phyloP scores from a whole-genome alignment of 192 early-diverging fungal genomes.

The Mortierella antarctica region DNA sequence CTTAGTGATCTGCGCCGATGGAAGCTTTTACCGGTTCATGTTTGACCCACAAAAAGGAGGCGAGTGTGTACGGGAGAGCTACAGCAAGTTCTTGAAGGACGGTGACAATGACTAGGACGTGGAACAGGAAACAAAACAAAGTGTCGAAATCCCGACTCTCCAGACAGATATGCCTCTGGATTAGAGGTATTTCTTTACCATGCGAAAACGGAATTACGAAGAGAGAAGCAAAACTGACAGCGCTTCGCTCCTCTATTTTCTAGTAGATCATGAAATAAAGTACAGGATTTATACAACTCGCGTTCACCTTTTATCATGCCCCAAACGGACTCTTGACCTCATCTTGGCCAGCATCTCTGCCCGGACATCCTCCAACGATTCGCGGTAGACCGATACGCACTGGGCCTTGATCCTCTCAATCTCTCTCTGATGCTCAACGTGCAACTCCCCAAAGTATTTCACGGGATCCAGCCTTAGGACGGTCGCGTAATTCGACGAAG shows the following conservation, averaged over 20 bases:
- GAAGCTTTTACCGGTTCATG: conserved; percentile 86
- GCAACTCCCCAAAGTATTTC: conserved; percentile 9
- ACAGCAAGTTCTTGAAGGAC: conserved; percentile 50
- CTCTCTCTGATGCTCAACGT: conserved; percentile 4
- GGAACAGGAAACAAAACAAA: neutral
- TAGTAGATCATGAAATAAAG: neutral
- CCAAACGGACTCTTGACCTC: neutral
- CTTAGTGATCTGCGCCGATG: conserved; percentile 85
- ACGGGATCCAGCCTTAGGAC: neutral
- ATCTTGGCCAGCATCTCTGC: conserved; percentile 17
- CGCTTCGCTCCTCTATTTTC: too few species aligned
- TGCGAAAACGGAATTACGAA: too few species aligned
- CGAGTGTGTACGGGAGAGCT: conserved; percentile 66
- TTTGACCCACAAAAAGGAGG: conserved; percentile 82
- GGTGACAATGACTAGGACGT: conserved; percentile 35
- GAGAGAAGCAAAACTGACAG: too few species aligned
- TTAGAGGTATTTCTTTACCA: too few species aligned
- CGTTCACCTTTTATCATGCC: neutral
- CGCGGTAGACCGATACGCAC: conserved; percentile 18
- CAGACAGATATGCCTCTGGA: too few species aligned
- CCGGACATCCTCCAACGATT: conserved; percentile 20
- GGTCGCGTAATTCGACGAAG: neutral
- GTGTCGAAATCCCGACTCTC: too few species aligned
- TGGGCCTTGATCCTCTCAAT: conserved; percentile 25
- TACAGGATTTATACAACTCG: too few species aligned